Evolutionary conservation across 495 filamentous ascomycete genomes (phyloP).

Genomic region (Trichoderma parareesei): DNA sequence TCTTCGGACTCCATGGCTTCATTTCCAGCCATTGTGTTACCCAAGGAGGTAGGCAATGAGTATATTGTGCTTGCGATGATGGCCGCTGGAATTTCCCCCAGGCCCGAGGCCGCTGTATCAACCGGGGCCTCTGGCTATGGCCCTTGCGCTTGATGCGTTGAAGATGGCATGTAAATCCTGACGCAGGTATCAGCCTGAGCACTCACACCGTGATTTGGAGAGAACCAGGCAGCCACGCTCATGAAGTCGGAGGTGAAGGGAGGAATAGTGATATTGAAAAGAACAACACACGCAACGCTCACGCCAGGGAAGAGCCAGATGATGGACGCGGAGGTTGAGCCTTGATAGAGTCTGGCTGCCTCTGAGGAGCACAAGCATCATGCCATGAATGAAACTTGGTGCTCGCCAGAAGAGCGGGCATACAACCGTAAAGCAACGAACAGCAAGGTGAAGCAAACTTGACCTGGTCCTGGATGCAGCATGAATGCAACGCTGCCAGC

Average conservation of each 20-base stretch:
- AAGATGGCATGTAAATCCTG: background rate
- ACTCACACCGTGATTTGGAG: background rate
- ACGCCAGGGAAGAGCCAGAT: background rate
- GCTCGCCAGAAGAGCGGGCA: background rate
- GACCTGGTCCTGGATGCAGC: background rate
- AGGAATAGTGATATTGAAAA: background rate
- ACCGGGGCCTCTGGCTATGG: background rate
- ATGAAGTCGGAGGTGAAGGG: background rate
- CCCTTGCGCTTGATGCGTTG: background rate
- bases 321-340: background rate
- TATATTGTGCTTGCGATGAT: background rate
- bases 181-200: background rate
- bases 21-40: background rate
- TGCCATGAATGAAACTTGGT: no score
- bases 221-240: background rate
- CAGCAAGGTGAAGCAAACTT: background rate
- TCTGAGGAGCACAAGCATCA: background rate
- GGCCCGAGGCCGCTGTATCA: background rate
- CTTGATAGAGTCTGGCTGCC: background rate
- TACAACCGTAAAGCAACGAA: background rate
- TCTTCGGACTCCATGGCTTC: conserved; percentile 33
- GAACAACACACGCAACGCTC: background rate
- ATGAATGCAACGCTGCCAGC: background rate
- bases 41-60: background rate
- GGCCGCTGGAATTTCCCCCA: background rate